Evolutionary conservation across 768 basidiomycete species (phyloP), one percentile per base, ranked within the genome.

Genomic region (Russula sp.): DNA sequence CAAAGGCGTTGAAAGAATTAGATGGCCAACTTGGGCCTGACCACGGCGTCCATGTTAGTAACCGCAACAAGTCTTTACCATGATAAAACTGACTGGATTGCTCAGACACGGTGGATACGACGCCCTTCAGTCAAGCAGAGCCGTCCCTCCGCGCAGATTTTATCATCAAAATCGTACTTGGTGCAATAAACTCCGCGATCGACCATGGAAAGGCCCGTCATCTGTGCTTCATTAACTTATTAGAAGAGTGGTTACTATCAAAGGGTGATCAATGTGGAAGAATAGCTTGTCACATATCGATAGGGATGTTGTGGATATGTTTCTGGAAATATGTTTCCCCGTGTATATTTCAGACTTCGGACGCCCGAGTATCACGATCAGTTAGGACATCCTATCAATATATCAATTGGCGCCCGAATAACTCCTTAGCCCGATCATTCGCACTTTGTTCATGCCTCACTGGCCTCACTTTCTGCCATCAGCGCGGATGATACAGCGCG

Each of bases 1-100:
- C 75, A 5, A 71, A 70, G 60, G 76, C 75, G 30, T 67, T 78
- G 50, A 67, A 52, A 46, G 61, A 69, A 49, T 44, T 69, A 3
- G 66, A 69, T 22, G 63, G 64, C 24, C 3, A 60, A 0, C 63
- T 69, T 50, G 66, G 57, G 30, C 53, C 57, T 6, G n/a, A 13
- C 1, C 52, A 64, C n/a, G 61, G 57, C n/a, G 30, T 69, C 40
- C 62, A 63, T 49, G 66, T 69, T 20, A 50, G 68, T 54, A 46
- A 9, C n/a, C 5, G 2, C 9, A 22, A 28, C 24, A 40, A 34
- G 10, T 38, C n/a, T 5, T 28, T 9, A 32, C 32, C 11, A 8
- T 38, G 20, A 18, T 38, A 48, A 22, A 28, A 14, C 36, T 57
- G 22, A 59, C 40, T 7, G 5, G 13, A 24, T 32, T 8, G 8